Percentiles rank a stretch among this genome's conserved stretches.
phyloP scores from a whole-genome alignment of 768 basidiomycete species.

The Collybia mongolica region DNA sequence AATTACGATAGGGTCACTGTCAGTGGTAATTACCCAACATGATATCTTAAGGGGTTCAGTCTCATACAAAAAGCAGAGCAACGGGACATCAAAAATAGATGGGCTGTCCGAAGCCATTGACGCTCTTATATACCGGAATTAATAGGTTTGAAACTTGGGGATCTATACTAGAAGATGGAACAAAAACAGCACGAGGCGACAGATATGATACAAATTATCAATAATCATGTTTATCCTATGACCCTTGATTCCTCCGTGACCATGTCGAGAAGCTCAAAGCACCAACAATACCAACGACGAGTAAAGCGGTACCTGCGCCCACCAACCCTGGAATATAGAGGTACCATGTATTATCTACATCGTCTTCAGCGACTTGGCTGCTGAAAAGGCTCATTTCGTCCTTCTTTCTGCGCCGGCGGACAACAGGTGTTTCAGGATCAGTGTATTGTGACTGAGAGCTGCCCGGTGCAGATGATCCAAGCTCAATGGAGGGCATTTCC shows the following conservation, averaged over 20 bases:
- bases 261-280: slow-evolving; percentile 72
- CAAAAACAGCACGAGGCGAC: slow-evolving; percentile 6
- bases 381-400: slow-evolving; percentile 49
- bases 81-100: no score
- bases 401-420: slow-evolving; percentile 54
- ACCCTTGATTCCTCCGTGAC: slow-evolving; percentile 67
- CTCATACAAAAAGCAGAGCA: no score
- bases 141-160: no score
- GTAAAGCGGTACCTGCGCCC: slow-evolving; percentile 80
- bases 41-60: no score
- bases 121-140: no score
- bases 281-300: slow-evolving; percentile 77
- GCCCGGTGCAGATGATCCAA: slow-evolving; percentile 35
- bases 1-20: no score
- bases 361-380: slow-evolving; percentile 47
- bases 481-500: slow-evolving; percentile 70
- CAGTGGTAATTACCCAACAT: no score
- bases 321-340: slow-evolving; percentile 76
- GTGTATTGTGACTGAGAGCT: slow-evolving; percentile 29
- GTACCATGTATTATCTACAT: slow-evolving; percentile 76
- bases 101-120: not conserved
- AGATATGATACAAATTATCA: slow-evolving; percentile 8
- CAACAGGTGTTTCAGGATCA: slow-evolving; percentile 34
- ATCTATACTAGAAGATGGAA: not conserved
- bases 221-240: slow-evolving; percentile 25